Percentiles rank a stretch among this genome's conserved stretches.
Conservation (phyloP, 129 eudicot species). For the Kitagawia praeruptora region DNA sequence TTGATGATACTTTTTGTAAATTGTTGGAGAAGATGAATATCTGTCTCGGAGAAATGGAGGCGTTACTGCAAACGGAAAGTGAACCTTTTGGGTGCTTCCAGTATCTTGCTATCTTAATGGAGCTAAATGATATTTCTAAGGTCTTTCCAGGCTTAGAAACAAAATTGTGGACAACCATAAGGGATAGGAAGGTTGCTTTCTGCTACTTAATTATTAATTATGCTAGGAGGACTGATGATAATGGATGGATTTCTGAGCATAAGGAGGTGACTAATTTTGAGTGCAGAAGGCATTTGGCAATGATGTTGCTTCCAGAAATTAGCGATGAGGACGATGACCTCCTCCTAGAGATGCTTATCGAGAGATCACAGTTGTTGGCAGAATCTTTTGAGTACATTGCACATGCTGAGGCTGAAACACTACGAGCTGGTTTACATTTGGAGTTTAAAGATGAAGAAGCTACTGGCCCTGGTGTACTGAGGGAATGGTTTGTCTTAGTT, state of each 20-base stretch:
- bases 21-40: not conserved
- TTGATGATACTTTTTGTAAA: too few relatives aligned
- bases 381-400: conserved; percentile 70
- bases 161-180: conserved; percentile 36
- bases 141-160: conserved; percentile 36
- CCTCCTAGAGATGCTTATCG: conserved; percentile 72
- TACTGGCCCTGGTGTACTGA: conserved; percentile 88
- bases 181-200: conserved; percentile 33
- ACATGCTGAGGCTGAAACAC: conserved; percentile 34
- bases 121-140: conserved; percentile 32
- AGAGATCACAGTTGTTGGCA: conserved; percentile 53
- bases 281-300: conserved; percentile 60
- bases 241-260: conserved; percentile 50
- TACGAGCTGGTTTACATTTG: conserved; percentile 65
- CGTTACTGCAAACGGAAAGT: conserved; percentile 12
- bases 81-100: conserved; percentile 33
- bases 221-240: conserved; percentile 50
- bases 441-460: conserved; percentile 91
- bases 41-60: not conserved
- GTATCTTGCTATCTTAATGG: conserved; percentile 49
- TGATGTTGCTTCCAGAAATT: conserved; percentile 67
- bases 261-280: conserved; percentile 58
- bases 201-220: conserved; percentile 35
- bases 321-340: conserved; percentile 59
- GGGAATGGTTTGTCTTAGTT: conserved; percentile 93